Evolutionary conservation across 345 rosid species (phyloP).

Genomic region (Geranium brycei): DNA sequence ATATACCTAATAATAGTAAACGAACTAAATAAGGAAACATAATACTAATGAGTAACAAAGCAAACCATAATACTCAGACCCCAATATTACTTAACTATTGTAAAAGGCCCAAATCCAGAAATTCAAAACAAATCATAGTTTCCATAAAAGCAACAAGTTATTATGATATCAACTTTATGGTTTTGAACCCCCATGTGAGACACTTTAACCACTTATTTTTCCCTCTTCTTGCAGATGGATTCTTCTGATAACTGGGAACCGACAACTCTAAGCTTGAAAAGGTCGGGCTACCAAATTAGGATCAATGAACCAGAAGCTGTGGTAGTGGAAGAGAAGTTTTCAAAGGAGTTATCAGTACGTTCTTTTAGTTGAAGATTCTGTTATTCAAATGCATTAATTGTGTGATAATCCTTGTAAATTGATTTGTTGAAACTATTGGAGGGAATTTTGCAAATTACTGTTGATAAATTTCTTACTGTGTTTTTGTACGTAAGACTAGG

Average conservation of each 20-base stretch:
- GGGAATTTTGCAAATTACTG: not conserved
- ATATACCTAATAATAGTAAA: too few relatives aligned
- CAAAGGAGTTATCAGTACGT: conserved; percentile 47
- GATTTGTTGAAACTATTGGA: not conserved
- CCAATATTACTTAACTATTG: too few relatives aligned
- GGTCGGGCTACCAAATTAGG: conserved; percentile 57
- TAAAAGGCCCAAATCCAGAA: too few relatives aligned
- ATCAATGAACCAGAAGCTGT: conserved; percentile 28
- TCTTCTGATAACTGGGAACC: conserved; percentile 68
- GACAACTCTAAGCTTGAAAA: conserved; percentile 37
- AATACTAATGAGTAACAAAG: too few relatives aligned
- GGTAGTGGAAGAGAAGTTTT: conserved; percentile 46
- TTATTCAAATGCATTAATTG: not conserved
- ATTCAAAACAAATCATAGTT: too few relatives aligned
- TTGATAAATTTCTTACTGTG: too few relatives aligned
- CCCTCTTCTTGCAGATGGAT: conserved; percentile 31
- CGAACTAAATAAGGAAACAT: too few relatives aligned
- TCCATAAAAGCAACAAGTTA: not conserved
- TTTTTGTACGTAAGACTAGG: not conserved
- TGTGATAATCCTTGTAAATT: not conserved
- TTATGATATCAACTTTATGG: not conserved
- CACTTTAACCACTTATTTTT: not conserved
- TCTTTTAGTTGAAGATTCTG: conserved; percentile 3
- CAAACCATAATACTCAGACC: too few relatives aligned
- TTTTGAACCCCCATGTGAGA: not conserved